Evolutionary conservation across 169 alveolate genomes (phyloP).

Genomic region (Eimeria praecox): DNA sequence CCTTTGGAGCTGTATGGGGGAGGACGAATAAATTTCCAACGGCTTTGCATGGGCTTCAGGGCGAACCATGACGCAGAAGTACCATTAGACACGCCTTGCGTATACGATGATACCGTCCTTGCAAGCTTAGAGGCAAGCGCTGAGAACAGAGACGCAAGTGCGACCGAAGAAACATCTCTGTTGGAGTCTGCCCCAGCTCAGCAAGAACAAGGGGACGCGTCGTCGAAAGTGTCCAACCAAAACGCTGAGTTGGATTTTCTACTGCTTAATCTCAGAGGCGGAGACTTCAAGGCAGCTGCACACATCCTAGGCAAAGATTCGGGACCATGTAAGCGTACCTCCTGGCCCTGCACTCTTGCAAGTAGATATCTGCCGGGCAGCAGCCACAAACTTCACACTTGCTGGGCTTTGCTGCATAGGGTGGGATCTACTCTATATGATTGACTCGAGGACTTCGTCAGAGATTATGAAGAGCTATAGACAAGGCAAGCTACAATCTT

Average conservation of each 20-base stretch:
- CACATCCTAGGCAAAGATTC: constrained; percentile 32
- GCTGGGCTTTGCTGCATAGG: neutral
- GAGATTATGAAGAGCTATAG: neutral
- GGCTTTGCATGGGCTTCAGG: constrained; percentile 58
- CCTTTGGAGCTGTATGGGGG: constrained; percentile 60
- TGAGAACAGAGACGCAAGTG: neutral
- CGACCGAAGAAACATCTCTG: constrained; percentile 3
- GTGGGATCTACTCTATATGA: constrained; percentile 56
- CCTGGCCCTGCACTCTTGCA: neutral
- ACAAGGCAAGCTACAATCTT: constrained; percentile 19
- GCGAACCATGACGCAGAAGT: neutral
- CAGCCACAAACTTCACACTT: neutral
- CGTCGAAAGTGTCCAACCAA: neutral
- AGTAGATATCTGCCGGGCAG: neutral
- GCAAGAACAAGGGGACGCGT: neutral
- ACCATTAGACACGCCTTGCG: neutral
- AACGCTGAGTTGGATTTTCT: constrained; percentile 3
- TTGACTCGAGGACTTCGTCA: constrained; percentile 40
- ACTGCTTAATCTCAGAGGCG: constrained; percentile 28
- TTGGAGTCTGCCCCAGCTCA: constrained; percentile 7
- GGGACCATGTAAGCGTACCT: constrained; percentile 29
- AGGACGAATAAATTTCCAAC: constrained; percentile 15
- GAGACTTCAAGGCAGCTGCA: constrained; percentile 14
- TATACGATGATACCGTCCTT: constrained; percentile 49
- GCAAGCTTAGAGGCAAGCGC: constrained; percentile 46